Base-by-base conservation (phyloP, 179 eudicot genomes). In the Silene coronaria region DNA sequence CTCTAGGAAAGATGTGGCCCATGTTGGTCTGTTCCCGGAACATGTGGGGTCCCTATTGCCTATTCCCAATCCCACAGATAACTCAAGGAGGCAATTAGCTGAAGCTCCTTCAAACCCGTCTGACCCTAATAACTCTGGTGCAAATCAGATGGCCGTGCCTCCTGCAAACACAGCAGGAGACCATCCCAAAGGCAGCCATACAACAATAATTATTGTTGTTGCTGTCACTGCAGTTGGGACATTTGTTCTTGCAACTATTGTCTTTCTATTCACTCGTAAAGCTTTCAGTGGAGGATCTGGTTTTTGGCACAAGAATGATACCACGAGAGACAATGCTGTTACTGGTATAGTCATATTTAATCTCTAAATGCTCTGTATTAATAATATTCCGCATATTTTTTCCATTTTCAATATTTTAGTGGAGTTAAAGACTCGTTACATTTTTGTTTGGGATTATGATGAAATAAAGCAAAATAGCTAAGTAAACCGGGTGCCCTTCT, bases 201-300 rank as follows among this genome's bases (percentile, higher is more conserved):
- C 71, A 42, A 80, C 92, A 48, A 77, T 93, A 67, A 63, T 89
- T 70, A 48, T 87, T 78, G 96, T 87, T 65, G 90, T 93, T 67
- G 85, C 71, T 75, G 83, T 81, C 71, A 88, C 99, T 77, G 97
- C 97, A 1, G 65, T 72, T 59, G 87, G 81, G 21, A 87, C 93
- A n/a, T 88, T 93, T 71, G 16, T 83, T 70, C 26, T 88, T 81
- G 91, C 86, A 38, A 74, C 80, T 28, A 60, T 88, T 60, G 72
- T 91, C 22, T 89, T 89, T 77, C 53, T 77, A 6, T 89, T 88
- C 88, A 91, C 82, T 51, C 77, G 79, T 27, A 86, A 75, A 83
- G 74, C 77, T 75, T 91, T 86, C 65, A 63, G 84, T 23, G 66
- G 66, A 77, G 59, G 80, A 61, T 77, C 81, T 28, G 89, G 87